Base-by-base conservation (phyloP, 2,329 filamentous ascomycete species). In the Madurella mycetomatis region DNA sequence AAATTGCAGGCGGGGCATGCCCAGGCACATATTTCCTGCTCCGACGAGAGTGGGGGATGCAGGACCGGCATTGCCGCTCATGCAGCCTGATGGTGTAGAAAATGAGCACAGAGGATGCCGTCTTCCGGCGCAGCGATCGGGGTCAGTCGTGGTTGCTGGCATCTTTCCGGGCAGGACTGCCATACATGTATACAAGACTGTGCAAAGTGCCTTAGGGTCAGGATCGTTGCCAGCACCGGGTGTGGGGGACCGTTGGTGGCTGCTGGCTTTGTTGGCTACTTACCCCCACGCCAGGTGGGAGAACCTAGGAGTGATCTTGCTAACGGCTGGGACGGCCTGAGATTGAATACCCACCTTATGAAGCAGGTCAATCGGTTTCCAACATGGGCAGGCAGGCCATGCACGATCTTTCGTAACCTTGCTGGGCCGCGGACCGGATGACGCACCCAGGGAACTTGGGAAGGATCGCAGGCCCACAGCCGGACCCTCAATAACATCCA, bases 281-380 rank as follows among this genome's bases (percentile, higher is more conserved):
- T 16, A 43, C 55, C 57, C 57, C 55, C 58, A 60, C 55, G 58
- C 49, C 34, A 37, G 37, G 39, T 47, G 54, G 54, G 42, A 48
- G 42, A 55, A 52, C 51, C 54, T n/a, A 47, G 48, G 50, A 47
- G 46, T 41, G 19, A 15, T 32, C 46, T 42, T 54, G 34, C 13
- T 11, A n/a, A 30, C 41, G 58, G 58, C 15, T 56, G 48, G 37
- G 42, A 55, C 52, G 54, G 54, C 42, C 34, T 55, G 54, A 58
- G 53, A 59, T 61, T 58, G 52, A 51, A 16, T 31, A 32, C 47
- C 16, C 42, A 15, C 42, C 30, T 46, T 30, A 30, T 25, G 25
- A 25, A 25, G 25, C 7, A 25, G 25, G 25, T 25, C 3, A 41
- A 48, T 44, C 37, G 41, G 41, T 48, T 54, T 51, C 43, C 47